Evolutionary conservation across 768 basidiomycete genomes (phyloP), one percentile per base, ranked within the genome.

Genomic region (Lentinula boryana): DNA sequence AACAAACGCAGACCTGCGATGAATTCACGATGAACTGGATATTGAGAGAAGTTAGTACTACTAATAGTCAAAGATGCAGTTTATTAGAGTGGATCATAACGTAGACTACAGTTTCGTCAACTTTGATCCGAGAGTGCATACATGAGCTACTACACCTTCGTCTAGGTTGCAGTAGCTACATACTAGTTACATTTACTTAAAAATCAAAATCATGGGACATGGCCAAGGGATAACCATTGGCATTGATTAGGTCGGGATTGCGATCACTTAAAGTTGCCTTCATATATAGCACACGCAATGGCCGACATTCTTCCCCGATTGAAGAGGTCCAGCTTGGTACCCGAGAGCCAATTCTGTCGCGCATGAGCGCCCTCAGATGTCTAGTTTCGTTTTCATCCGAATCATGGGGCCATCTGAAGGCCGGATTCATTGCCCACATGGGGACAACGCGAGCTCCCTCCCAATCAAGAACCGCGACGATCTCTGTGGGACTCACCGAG

Each of bases 351-450:
- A 58, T 58, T 35, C 57, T 58, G 7, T 35, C 18, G 32, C 57
- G 57, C 57, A 58, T 58, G 35, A 58, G 44, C 9, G 23, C 32
- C 18, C 32, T 43, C 32, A 58, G n/a, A 44, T 58, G 57, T 46
- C 40, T 58, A 36, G 12, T 58, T n/a, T 58, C 57, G 7, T n/a
- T 16, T 15, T 58, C 44, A 32, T 58, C 44, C 16, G 57, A 58
- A 18, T 18, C 38, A 33, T 35, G 57, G 18, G 57, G 57, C 57
- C 57, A 58, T n/a, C 57, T 33, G 23, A 58, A 58, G 35, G 48
- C 41, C 16, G 57, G 57, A 50, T 58, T 50, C 57, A 58, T 58
- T 18, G 44, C 57, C 57, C 57, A 58, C 57, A 58, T 58, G 4
- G 57, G 57, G 35, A 58, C 57, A 48, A 58, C 38, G 5, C 57